phyloP scores from a whole-genome alignment of 2,329 filamentous ascomycete genomes.

The Didymellaceae sp. region DNA sequence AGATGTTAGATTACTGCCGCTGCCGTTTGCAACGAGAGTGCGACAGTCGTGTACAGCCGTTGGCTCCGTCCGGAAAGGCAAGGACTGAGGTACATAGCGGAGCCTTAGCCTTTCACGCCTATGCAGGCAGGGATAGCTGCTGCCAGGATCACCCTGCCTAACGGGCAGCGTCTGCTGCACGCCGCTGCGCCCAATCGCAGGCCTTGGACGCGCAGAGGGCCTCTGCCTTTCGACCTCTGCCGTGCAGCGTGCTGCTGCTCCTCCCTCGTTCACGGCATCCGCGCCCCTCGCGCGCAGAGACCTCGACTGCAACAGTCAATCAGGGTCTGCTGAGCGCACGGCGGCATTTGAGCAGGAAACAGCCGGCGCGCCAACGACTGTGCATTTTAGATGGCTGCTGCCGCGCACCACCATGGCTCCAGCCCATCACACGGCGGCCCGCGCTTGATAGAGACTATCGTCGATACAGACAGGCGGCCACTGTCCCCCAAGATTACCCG shows the following conservation, averaged over 20 bases:
- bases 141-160: slow-evolving; percentile 36
- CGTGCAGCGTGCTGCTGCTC: slow-evolving; percentile 16
- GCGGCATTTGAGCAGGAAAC: slow-evolving; percentile 28
- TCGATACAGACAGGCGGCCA: not conserved
- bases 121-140: slow-evolving; percentile 33
- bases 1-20: slow-evolving; percentile 51
- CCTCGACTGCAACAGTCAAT: slow-evolving; percentile 11
- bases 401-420: slow-evolving; percentile 11
- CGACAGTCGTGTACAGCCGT: slow-evolving; percentile 50
- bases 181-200: slow-evolving; percentile 36
- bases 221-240: slow-evolving; percentile 18
- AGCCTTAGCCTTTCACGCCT: slow-evolving; percentile 37
- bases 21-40: slow-evolving; percentile 51
- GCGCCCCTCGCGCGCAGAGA: slow-evolving; percentile 17
- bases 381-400: slow-evolving; percentile 11
- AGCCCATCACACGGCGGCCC: slow-evolving; percentile 17
- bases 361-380: slow-evolving; percentile 24
- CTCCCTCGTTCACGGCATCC: slow-evolving; percentile 21
- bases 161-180: slow-evolving; percentile 30
- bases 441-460: slow-evolving; percentile 11
- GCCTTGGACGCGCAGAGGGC: slow-evolving; percentile 22
- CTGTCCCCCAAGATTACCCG: slow-evolving; percentile 28
- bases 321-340: slow-evolving; percentile 20
- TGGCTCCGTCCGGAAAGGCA: slow-evolving; percentile 48
- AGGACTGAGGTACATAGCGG: slow-evolving; percentile 43